Evolutionary conservation across 495 filamentous ascomycete species (phyloP).

Genomic region (Diplogelasinospora grovesii): DNA sequence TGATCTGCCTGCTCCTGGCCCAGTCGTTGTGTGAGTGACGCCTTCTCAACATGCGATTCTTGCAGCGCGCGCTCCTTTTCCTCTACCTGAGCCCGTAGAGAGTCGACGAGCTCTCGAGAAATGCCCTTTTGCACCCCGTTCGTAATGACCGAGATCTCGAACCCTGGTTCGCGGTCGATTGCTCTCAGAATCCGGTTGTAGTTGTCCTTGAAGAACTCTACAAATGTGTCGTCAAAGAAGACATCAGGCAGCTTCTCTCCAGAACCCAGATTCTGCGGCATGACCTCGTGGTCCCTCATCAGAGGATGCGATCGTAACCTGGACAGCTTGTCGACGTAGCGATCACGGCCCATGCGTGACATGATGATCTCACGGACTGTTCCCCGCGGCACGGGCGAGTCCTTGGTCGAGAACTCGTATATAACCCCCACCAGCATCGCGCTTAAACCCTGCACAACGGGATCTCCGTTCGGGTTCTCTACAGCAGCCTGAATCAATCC

Average conservation of each 20-base stretch:
- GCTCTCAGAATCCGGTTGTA: conserved; percentile 79
- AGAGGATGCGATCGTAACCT: conserved; percentile 73
- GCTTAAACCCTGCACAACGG: conserved; percentile 72
- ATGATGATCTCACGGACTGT: conserved; percentile 76
- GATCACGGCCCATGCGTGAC: conserved; percentile 74
- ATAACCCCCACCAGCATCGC: conserved; percentile 78
- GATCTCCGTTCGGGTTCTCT: conserved; percentile 55
- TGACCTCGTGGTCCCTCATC: conserved; percentile 85
- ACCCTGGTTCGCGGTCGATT: conserved; percentile 83
- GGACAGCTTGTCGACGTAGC: conserved; percentile 79
- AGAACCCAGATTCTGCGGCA: conserved; percentile 56
- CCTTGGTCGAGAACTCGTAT: conserved; percentile 97
- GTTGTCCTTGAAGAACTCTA: conserved; percentile 94
- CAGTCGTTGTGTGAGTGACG: conserved; percentile 62
- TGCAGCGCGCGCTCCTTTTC: conserved; percentile 63
- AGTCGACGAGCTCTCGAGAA: conserved; percentile 77
- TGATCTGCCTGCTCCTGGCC: conserved; percentile 73
- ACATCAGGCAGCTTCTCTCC: conserved; percentile 68
- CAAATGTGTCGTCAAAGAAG: conserved; percentile 77
- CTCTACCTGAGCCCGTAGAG: conserved; percentile 67
- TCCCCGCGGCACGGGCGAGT: conserved; percentile 80
- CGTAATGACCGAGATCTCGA: conserved; percentile 71
- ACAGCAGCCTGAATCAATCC: conserved; percentile 61
- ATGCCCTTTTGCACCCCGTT: conserved; percentile 79
- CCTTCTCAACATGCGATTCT: conserved; percentile 57